phyloP scores from a whole-genome alignment of 2,329 filamentous ascomycete genomes.

The Eutypa lata region DNA sequence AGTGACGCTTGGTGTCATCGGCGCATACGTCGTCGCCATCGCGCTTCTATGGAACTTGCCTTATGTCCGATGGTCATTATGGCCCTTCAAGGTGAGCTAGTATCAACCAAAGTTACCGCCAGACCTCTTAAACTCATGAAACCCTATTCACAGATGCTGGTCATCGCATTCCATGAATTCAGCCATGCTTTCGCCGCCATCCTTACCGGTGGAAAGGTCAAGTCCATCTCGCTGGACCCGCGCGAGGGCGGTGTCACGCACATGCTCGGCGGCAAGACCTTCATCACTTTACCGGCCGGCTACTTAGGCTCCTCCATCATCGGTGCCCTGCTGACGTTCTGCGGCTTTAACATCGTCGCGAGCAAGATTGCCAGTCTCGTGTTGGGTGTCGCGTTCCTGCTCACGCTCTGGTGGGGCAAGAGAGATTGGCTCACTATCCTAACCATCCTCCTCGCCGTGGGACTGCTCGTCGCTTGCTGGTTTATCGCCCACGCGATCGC shows the following conservation, averaged over 20 bases:
- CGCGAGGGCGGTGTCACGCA: constrained; percentile 76
- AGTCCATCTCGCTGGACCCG: constrained; percentile 71
- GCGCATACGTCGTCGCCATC: constrained; percentile 68
- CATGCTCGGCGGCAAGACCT: constrained; percentile 69
- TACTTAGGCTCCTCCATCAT: constrained; percentile 77
- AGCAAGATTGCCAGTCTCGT: constrained; percentile 76
- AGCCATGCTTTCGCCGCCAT: constrained; percentile 71
- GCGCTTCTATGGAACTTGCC: constrained; percentile 78
- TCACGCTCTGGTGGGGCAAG: constrained; percentile 81
- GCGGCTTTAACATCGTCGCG: constrained; percentile 77
- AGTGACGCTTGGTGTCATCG: constrained; percentile 70
- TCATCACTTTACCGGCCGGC: constrained; percentile 71
- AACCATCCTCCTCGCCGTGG: constrained; percentile 68
- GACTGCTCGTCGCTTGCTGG: constrained; percentile 70
- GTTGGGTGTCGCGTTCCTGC: constrained; percentile 68
- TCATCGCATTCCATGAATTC: constrained; percentile 81
- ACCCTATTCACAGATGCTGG: constrained; percentile 61
- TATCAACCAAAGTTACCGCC: not conserved
- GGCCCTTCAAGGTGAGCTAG: constrained; percentile 70
- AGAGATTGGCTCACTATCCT: constrained; percentile 74
- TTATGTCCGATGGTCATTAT: constrained; percentile 70
- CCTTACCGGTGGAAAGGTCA: constrained; percentile 69
- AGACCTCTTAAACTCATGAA: too few relatives aligned
- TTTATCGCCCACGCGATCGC: constrained; percentile 76
- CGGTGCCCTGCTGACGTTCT: constrained; percentile 73